Evolutionary conservation across 169 alveolate species (phyloP), one percentile per base, ranked within the genome.

Genomic region (Cryptosporidium sp.): DNA sequence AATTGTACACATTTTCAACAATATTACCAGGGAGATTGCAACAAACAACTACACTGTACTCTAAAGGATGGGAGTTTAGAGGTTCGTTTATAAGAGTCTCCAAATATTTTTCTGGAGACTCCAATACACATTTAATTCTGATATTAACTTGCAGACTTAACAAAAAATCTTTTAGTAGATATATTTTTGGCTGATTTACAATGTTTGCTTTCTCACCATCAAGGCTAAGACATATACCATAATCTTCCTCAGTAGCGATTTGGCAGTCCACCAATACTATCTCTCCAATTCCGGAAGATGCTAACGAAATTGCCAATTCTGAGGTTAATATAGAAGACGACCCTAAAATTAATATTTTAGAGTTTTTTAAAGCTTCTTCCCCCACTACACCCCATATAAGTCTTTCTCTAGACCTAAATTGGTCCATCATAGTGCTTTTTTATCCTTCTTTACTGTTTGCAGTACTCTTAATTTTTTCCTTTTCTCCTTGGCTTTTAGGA

Each of bases 301-400:
- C 75, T 29, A 80, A 42, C 0, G 75, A 80, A 12, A 62, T 42
- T 21, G 65, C 42, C 35, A 80, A n/a, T 42, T 80, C 89, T 5
- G 75, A 62, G 12, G 67, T 45, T 44, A 80, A 37, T 26, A 80
- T 48, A 4, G 80, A 80, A 31, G 53, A 62, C 10, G 53, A 80
- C 10, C 89, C 89, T 18, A 80, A 29, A 60, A 80, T 80, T 12
- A 60, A 39, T 23, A 80, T 31, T 44, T 14, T 48, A n/a, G 89
- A 60, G 26, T 14, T 31, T 23, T 65, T 80, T 6, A 80, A 18
- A 26, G 23, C 52, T 23, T 62, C 51, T 21, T 80, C 80, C 5
- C 89, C 75, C 1, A 26, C 21, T 48, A 12, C 0, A 5, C 89
- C 89, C 89, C 89, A 80, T 42, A 80, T 37, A 21, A 80, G 37